Evolutionary conservation across 805 yeast species (phyloP), one percentile per base, ranked within the genome.

Genomic region (Nakazawaea wyomingensis): DNA sequence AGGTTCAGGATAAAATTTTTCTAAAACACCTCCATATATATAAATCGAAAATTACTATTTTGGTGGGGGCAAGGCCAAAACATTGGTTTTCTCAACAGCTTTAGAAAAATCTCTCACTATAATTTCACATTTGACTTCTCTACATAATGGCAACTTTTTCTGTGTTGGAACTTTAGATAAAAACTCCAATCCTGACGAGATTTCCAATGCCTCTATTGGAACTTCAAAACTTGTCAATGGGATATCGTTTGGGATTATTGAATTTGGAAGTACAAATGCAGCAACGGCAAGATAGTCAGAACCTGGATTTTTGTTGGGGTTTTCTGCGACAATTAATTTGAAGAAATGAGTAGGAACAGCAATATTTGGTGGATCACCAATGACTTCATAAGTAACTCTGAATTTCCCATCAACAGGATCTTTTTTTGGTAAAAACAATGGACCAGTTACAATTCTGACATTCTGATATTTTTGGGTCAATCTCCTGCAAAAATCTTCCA

Each of bases 341-440:
- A 82, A 93, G 57, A 93, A 93, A 61, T 93, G 99, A 0, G 99
- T 93, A 20, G 99, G 99, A 9, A 93, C 99, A 0, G 99, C 98
- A 42, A 93, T 73, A 55, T 78, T 86, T 39, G 99, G 98, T 9
- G 99, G 99, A 54, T 88, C 85, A 2, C 99, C 99, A 59, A 93
- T 87, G 33, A 93, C 85, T 64, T 93, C 98, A 62, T 91, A 93
- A 2, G 74, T 66, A 16, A 93, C 96, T 50, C 83, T 73, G 61
- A 68, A 86, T 60, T 91, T 91, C 4, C 95, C 96, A 57, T 90
- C 96, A 2, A 60, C 55, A 2, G 79, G 80, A 48, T 79, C 77
- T 47, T 68, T 68, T 51, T 81, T 82, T 5, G 99, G 99, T 43
- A 93, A 71, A 59, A 82, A 93, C 42, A 93, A 67, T 1, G 99